These are phyloP conservation scores for Lotus japonicus DNA, from an alignment of 306 rosid species.

Conservation along the genomic window DNA sequence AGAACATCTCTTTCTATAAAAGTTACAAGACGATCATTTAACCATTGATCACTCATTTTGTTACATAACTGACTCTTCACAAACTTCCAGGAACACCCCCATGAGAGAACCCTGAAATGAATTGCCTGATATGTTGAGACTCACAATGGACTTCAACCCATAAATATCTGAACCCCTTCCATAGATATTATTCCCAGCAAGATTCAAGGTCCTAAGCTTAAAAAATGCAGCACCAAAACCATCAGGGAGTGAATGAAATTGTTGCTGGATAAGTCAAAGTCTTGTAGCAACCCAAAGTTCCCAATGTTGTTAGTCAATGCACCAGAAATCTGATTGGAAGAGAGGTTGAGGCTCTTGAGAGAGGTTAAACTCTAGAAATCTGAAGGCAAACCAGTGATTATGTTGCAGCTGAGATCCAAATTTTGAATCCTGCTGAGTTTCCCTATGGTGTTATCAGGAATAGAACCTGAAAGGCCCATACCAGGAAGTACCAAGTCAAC, in stretches of 20 bases:
- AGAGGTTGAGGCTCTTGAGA: slow-evolving; percentile 66
- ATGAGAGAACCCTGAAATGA: slow-evolving; percentile 70
- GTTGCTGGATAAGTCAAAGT: slow-evolving; percentile 67
- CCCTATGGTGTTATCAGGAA: slow-evolving; percentile 79
- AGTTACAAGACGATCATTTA: too few species aligned
- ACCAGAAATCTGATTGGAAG: slow-evolving; percentile 69
- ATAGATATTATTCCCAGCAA: slow-evolving; percentile 60
- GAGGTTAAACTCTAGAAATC: slow-evolving; percentile 89
- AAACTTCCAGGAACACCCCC: slow-evolving; percentile 54
- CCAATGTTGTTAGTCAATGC: slow-evolving; percentile 72
- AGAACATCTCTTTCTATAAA: too few species aligned
- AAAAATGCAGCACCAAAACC: slow-evolving; percentile 81
- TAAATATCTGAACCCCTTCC: slow-evolving; percentile 57
- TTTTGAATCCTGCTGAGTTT: slow-evolving; percentile 65
- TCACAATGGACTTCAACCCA: slow-evolving; percentile 51
- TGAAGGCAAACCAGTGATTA: slow-evolving; percentile 62
- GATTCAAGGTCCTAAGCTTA: slow-evolving; percentile 67
- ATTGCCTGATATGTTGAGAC: slow-evolving; percentile 76
- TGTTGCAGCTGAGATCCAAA: slow-evolving; percentile 86
- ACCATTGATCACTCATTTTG: too few species aligned
- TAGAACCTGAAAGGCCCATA: slow-evolving; percentile 57
- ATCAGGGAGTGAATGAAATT: slow-evolving; percentile 62
- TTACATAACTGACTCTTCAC: too few species aligned
- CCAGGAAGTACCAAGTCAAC: slow-evolving; percentile 46
- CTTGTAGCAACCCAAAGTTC: slow-evolving; percentile 74